Percentiles rank a stretch among this genome's conserved stretches.
phyloP scores from a whole-genome alignment of 1,284 basidiomycete genomes.

The Moesziomyces globuligerus region DNA sequence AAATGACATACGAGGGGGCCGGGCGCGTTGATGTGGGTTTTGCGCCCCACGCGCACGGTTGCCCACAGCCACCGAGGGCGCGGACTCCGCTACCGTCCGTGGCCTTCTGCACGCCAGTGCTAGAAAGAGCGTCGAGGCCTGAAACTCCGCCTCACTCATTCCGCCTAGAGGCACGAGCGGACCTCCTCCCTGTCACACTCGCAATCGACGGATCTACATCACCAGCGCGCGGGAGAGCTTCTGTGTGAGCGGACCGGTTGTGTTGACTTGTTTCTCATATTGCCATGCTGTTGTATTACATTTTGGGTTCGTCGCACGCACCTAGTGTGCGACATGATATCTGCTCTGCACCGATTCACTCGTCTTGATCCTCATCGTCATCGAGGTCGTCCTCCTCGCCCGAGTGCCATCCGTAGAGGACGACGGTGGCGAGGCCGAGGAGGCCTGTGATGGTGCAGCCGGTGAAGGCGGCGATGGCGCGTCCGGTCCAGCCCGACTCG shows the following conservation, averaged over 20 bases:
- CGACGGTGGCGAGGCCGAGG: constrained; percentile 80
- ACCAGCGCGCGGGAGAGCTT: too few species aligned
- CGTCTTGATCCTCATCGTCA: constrained; percentile 43
- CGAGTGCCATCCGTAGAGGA: constrained; percentile 75
- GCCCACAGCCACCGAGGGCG: too few species aligned
- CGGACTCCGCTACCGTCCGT: too few species aligned
- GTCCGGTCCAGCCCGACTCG: constrained; percentile 52
- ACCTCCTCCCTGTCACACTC: too few species aligned
- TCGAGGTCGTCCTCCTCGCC: constrained; percentile 33
- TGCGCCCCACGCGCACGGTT: too few species aligned
- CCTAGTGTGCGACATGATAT: neutral
- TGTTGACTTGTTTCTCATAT: neutral
- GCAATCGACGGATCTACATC: too few species aligned
- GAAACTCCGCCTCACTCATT: too few species aligned
- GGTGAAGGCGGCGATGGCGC: constrained; percentile 78
- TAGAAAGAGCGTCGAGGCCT: too few species aligned
- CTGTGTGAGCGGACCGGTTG: too few species aligned
- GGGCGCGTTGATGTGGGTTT: too few species aligned
- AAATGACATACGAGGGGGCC: neutral
- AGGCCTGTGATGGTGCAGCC: constrained; percentile 85
- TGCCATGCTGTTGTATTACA: neutral
- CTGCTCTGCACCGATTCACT: neutral
- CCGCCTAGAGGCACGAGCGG: too few species aligned
- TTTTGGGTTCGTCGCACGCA: neutral
- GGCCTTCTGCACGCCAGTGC: too few species aligned